These are phyloP conservation scores for Patellifolia procumbens DNA, from an alignment of 179 eudicot species.

Conservation along the genomic window DNA sequence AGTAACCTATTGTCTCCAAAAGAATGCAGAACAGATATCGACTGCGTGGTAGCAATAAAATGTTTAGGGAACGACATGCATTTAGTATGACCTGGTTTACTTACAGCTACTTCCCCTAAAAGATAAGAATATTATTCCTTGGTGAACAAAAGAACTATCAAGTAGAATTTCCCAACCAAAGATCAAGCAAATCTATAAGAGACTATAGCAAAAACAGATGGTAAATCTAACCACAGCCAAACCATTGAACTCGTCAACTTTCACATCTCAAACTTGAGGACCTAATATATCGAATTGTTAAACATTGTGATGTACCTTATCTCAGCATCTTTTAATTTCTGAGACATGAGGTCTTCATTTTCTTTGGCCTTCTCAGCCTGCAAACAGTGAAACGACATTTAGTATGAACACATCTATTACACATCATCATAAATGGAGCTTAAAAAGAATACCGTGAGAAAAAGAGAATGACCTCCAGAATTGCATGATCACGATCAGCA, in stretches of 20 bases:
- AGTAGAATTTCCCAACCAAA: background rate
- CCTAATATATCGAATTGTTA: slow-evolving; percentile 8
- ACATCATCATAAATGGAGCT: slow-evolving; percentile 15
- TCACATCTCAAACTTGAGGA: slow-evolving; percentile 5
- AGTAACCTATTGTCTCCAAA: background rate
- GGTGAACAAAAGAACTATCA: background rate
- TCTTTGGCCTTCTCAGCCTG: slow-evolving; percentile 98
- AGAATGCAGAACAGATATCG: background rate
- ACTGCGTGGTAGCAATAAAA: background rate
- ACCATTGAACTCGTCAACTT: background rate
- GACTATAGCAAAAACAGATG: background rate
- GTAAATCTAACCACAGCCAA: background rate
- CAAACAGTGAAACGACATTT: slow-evolving; percentile 28
- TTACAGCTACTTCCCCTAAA: background rate
- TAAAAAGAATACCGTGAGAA: background rate
- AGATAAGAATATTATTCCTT: background rate
- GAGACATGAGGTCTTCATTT: slow-evolving; percentile 64
- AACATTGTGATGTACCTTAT: slow-evolving; percentile 47
- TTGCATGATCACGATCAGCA: slow-evolving; percentile 88
- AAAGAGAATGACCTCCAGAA: slow-evolving; percentile 66
- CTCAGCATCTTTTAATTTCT: slow-evolving; percentile 52
- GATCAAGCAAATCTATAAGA: background rate
- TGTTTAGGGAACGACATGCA: background rate
- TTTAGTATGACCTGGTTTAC: background rate
- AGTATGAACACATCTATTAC: slow-evolving; percentile 17